These are phyloP conservation scores for Mycena vitilis DNA, from an alignment of 768 basidiomycete genomes.

Conservation along the genomic window DNA sequence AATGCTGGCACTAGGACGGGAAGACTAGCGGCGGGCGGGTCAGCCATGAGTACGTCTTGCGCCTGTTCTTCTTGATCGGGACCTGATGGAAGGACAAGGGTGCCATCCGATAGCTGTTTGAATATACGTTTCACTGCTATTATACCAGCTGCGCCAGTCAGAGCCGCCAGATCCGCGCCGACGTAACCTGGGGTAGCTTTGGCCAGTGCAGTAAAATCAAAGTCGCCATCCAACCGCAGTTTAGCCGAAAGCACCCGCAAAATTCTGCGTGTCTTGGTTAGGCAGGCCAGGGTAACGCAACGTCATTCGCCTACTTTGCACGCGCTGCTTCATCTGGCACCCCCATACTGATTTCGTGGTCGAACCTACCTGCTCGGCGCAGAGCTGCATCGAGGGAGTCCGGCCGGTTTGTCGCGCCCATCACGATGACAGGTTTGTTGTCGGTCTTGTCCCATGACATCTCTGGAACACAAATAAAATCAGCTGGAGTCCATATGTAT, in stretches of 20 bases:
- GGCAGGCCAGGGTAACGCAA: slow-evolving; percentile 6
- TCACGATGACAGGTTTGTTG: slow-evolving; percentile 92
- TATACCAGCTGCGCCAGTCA: slow-evolving; percentile 94
- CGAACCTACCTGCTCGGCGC: slow-evolving; percentile 93
- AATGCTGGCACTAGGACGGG: slow-evolving; percentile 33
- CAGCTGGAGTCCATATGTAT: background rate
- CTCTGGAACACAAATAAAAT: slow-evolving; percentile 58
- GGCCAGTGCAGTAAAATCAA: slow-evolving; percentile 87
- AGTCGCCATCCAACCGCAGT: slow-evolving; percentile 86
- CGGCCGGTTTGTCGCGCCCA: slow-evolving; percentile 96
- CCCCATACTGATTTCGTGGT: slow-evolving; percentile 97
- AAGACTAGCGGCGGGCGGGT: slow-evolving; percentile 49
- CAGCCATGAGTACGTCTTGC: slow-evolving; percentile 57
- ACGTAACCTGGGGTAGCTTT: slow-evolving; percentile 98
- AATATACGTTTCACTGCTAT: slow-evolving; percentile 98
- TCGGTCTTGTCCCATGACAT: slow-evolving; percentile 96
- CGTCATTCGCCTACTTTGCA: slow-evolving; percentile 72
- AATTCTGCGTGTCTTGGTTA: slow-evolving; percentile 66
- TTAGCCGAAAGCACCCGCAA: slow-evolving; percentile 86
- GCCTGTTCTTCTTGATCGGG: slow-evolving; percentile 20
- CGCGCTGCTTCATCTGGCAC: slow-evolving; percentile 94
- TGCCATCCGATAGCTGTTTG: slow-evolving; percentile 76
- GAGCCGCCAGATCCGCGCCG: slow-evolving; percentile 91
- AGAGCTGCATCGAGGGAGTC: slow-evolving; percentile 95
- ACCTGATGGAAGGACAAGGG: slow-evolving; percentile 60